Conservation (phyloP, 208 protist genomes). For the Acanthamoeba rhysodes region DNA sequence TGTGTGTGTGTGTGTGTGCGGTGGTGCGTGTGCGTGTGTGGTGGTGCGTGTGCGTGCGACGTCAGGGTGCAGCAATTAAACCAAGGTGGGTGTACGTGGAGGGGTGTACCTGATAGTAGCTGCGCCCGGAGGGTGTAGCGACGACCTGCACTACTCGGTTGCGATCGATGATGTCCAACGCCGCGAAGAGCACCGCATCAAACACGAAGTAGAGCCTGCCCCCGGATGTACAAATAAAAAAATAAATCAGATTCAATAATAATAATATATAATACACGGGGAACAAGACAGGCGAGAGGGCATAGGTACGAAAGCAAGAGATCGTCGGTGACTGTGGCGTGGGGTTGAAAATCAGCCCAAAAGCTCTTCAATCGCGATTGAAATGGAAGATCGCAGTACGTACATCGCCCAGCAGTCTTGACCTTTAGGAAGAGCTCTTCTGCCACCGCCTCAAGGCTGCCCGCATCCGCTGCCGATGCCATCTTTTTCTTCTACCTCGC, state of each 20-base stretch:
- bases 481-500: too few species aligned
- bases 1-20: too few species aligned
- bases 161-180: constrained; percentile 73
- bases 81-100: too few species aligned
- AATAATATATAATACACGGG: too few species aligned
- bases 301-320: background rate
- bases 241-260: too few species aligned
- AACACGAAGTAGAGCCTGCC: constrained; percentile 73
- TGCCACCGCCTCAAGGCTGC: background rate
- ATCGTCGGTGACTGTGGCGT: constrained; percentile 61
- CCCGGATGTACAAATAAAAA: too few species aligned
- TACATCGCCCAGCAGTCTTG: constrained; percentile 56
- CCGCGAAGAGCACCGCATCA: constrained; percentile 49
- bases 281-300: too few species aligned
- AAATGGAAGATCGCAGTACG: background rate
- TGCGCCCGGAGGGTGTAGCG: constrained; percentile 38
- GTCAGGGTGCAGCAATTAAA: too few species aligned
- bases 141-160: constrained; percentile 74
- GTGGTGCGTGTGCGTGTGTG: too few species aligned
- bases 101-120: constrained; percentile 39
- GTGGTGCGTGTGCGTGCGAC: too few species aligned
- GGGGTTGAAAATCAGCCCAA: background rate
- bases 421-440: constrained; percentile 64
- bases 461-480: background rate
- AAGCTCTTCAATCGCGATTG: background rate